Percentiles rank a stretch among this genome's conserved stretches.
Evolutionary conservation across 2,329 filamentous ascomycete genomes (phyloP).

Genomic region (Scedosporium apiospermum): DNA sequence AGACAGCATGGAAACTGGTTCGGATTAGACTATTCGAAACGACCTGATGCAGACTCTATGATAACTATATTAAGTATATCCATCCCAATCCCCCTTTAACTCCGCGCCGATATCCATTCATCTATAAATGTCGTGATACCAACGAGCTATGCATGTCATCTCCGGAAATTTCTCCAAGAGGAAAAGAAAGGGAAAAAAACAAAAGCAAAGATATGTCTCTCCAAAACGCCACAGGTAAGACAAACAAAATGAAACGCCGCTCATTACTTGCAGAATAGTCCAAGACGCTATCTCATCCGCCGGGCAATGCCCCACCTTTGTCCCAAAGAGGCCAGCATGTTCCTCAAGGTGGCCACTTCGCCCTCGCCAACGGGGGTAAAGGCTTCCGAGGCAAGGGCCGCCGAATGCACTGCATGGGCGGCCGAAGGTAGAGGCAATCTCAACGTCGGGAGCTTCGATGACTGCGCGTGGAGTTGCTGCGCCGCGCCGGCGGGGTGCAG

Average conservation of each 20-base stretch:
- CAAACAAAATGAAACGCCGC: too few relatives aligned
- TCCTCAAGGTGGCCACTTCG: neutral
- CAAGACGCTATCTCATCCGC: neutral
- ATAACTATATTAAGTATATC: too few relatives aligned
- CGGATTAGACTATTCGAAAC: too few relatives aligned
- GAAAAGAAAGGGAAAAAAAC: too few relatives aligned
- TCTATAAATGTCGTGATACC: too few relatives aligned
- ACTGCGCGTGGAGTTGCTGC: neutral
- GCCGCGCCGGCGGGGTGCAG: neutral
- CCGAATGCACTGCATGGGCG: neutral
- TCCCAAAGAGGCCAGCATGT: neutral
- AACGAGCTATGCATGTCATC: neutral
- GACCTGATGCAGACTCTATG: too few relatives aligned
- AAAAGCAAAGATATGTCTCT: neutral
- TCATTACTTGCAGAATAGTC: too few relatives aligned
- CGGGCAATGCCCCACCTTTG: neutral
- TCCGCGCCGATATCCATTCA: too few relatives aligned
- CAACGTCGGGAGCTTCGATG: neutral
- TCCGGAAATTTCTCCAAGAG: neutral
- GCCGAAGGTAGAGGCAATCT: neutral
- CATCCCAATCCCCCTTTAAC: too few relatives aligned
- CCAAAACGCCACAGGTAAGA: too few relatives aligned
- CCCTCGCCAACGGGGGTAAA: neutral
- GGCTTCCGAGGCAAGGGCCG: neutral
- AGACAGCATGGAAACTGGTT: too few relatives aligned